These are phyloP conservation scores for Pythium sukuiense DNA, from an alignment of 352 stramenopile species.

Conservation along the genomic window DNA sequence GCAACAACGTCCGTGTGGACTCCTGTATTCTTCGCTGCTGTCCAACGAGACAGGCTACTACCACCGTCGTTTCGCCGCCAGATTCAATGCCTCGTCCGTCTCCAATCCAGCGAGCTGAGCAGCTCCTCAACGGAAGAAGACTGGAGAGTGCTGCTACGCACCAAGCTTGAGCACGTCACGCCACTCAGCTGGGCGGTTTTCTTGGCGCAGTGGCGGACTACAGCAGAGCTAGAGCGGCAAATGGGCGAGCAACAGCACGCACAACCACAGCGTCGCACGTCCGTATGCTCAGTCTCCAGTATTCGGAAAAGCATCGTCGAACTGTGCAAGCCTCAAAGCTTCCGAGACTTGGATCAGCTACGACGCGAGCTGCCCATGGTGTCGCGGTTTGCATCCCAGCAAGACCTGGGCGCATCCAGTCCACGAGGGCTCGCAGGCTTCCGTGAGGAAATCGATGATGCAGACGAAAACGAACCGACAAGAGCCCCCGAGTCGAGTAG, in stretches of 20 bases:
- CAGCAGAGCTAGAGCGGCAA: slow-evolving; percentile 11
- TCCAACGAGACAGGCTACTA: slow-evolving; percentile 23
- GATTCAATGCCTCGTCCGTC: slow-evolving; percentile 16
- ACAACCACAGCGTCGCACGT: slow-evolving; percentile 10
- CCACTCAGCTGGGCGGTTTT: slow-evolving; percentile 56
- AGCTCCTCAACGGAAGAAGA: not conserved
- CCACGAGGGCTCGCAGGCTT: slow-evolving; percentile 13
- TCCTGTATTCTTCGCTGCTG: slow-evolving; percentile 32
- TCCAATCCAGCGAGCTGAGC: not conserved
- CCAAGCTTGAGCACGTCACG: slow-evolving; percentile 37
- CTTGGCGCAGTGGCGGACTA: slow-evolving; percentile 48
- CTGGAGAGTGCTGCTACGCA: slow-evolving; percentile 29
- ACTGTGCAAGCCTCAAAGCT: slow-evolving; percentile 41
- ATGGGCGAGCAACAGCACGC: slow-evolving; percentile 19
- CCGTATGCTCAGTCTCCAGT: slow-evolving; percentile 35
- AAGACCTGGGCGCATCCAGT: not conserved
- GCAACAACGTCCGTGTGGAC: slow-evolving; percentile 38
- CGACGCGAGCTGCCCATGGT: slow-evolving; percentile 41
- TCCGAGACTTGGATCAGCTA: slow-evolving; percentile 42
- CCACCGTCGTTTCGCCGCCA: slow-evolving; percentile 33
- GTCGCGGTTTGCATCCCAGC: slow-evolving; percentile 21
- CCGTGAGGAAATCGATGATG: slow-evolving; percentile 6
- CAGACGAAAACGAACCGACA: not conserved
- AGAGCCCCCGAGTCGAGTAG: not conserved
- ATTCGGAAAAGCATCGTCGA: slow-evolving; percentile 33